Percentiles rank a stretch among this genome's conserved stretches.
Evolutionary conservation across 202 grass and related monocot genomes (phyloP).

Genomic region (Carex sylvatica): DNA sequence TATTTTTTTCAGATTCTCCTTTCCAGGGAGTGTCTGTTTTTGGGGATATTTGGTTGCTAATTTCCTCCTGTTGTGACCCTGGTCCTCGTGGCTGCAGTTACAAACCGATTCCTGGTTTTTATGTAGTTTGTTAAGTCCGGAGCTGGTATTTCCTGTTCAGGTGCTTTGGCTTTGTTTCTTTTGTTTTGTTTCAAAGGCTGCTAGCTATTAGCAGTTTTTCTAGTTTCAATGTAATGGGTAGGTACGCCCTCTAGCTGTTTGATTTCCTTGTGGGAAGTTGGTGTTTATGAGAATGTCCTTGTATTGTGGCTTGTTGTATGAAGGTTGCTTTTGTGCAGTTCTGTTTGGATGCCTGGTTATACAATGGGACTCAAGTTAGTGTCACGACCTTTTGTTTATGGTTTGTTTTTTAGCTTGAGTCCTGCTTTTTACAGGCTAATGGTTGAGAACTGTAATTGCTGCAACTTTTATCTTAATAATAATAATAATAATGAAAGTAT

Average conservation of each 20-base stretch:
- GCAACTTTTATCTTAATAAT: slow-evolving; percentile 41
- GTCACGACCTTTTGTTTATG: slow-evolving; percentile 56
- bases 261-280: slow-evolving; percentile 19
- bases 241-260: slow-evolving; percentile 4
- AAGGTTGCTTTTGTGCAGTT: slow-evolving; percentile 57
- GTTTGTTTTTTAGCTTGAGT: slow-evolving; percentile 68
- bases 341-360: slow-evolving; percentile 59
- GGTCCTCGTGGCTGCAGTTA: slow-evolving; percentile 43
- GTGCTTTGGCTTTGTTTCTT: slow-evolving; percentile 48
- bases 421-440: slow-evolving; percentile 66
- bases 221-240: slow-evolving; percentile 25
- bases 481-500: slow-evolving; percentile 35
- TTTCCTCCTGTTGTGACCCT: slow-evolving; percentile 47
- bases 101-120: slow-evolving; percentile 57
- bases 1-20: slow-evolving; percentile 54
- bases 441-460: slow-evolving; percentile 64
- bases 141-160: slow-evolving; percentile 36
- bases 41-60: slow-evolving; percentile 48
- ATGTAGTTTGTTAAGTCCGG: slow-evolving; percentile 40
- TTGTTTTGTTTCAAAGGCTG: slow-evolving; percentile 39
- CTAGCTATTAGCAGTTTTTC: neutral
- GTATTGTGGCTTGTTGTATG: slow-evolving; percentile 33
- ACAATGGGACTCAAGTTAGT: slow-evolving; percentile 44
- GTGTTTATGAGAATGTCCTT: slow-evolving; percentile 30
- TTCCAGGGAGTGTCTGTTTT: slow-evolving; percentile 43